phyloP scores from a whole-genome alignment of 352 stramenopile genomes.

The Achlya hypogyna region DNA sequence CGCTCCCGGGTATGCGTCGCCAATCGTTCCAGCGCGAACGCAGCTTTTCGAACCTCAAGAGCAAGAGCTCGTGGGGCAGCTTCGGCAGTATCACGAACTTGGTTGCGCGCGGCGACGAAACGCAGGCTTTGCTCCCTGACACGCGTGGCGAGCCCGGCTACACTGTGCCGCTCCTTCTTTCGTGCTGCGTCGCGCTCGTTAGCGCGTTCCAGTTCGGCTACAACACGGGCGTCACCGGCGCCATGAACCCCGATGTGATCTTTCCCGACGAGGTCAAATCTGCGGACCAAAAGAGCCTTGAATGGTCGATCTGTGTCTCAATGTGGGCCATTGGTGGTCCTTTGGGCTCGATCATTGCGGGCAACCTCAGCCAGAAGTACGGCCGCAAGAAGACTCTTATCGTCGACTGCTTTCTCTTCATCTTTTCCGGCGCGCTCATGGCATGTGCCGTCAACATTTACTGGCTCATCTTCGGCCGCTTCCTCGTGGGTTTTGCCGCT shows the following conservation, averaged over 20 bases:
- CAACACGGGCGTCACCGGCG: constrained; percentile 62
- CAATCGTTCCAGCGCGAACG: constrained; percentile 65
- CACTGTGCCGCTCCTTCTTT: constrained; percentile 51
- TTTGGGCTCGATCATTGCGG: constrained; percentile 51
- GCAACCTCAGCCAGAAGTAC: constrained; percentile 40
- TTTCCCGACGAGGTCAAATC: constrained; percentile 48
- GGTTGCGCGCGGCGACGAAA: constrained; percentile 42
- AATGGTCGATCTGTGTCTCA: constrained; percentile 60
- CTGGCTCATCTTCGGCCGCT: constrained; percentile 56
- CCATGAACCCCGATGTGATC: constrained; percentile 48
- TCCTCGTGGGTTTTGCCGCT: constrained; percentile 57
- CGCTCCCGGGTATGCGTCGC: constrained; percentile 54
- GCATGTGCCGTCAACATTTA: constrained; percentile 50
- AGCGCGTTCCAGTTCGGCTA: constrained; percentile 48
- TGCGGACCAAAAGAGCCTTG: constrained; percentile 21
- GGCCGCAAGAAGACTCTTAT: constrained; percentile 55
- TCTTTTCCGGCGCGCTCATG: constrained; percentile 49
- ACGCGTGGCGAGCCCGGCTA: constrained; percentile 36
- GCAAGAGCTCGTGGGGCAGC: constrained; percentile 33
- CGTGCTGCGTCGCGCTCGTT: constrained; percentile 57
- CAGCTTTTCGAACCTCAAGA: constrained; percentile 60
- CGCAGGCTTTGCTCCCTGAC: constrained; percentile 37
- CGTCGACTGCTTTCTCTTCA: constrained; percentile 54
- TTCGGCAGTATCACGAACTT: constrained; percentile 39
- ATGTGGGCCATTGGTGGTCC: constrained; percentile 56